Percentiles rank a stretch among this genome's conserved stretches.
These are phyloP conservation scores for Tetradesmus lagerheimii DNA, from an alignment of 139 green algal genomes.

Conservation along the genomic window DNA sequence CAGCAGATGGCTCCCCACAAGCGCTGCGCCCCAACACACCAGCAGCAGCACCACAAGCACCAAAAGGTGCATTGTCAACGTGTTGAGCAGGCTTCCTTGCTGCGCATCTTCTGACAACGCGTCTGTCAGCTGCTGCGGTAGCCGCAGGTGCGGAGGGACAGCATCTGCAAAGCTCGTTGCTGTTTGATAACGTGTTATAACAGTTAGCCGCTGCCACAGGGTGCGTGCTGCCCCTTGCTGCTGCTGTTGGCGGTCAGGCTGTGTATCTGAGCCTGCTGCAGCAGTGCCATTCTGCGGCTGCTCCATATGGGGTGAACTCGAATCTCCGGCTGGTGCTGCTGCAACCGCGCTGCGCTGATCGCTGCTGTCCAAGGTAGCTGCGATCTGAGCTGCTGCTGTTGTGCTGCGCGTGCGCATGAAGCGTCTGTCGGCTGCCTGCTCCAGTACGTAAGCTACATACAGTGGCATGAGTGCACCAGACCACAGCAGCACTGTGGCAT, in stretches of 20 bases:
- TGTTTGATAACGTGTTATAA: neutral
- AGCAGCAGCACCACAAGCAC: neutral
- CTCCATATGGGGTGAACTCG: neutral
- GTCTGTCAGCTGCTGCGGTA: conserved; percentile 23
- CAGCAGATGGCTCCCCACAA: neutral
- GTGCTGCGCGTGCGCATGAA: neutral
- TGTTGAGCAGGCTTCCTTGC: neutral
- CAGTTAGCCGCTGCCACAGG: neutral
- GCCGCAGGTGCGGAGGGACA: neutral
- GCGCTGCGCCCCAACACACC: neutral
- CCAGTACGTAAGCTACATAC: neutral
- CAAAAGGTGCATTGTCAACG: neutral
- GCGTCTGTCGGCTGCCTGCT: neutral
- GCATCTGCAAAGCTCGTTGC: neutral
- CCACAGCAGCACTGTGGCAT: neutral
- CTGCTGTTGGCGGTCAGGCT: neutral
- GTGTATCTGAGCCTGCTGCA: neutral
- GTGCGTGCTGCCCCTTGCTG: neutral
- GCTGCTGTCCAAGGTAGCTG: neutral
- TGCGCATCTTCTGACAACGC: neutral
- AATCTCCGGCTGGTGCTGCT: neutral
- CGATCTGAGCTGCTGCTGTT: neutral
- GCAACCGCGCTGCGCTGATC: neutral
- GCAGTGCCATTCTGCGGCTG: neutral
- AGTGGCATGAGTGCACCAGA: neutral